Conservation (phyloP, 345 rosid species). For the Linum usitatissimum region DNA sequence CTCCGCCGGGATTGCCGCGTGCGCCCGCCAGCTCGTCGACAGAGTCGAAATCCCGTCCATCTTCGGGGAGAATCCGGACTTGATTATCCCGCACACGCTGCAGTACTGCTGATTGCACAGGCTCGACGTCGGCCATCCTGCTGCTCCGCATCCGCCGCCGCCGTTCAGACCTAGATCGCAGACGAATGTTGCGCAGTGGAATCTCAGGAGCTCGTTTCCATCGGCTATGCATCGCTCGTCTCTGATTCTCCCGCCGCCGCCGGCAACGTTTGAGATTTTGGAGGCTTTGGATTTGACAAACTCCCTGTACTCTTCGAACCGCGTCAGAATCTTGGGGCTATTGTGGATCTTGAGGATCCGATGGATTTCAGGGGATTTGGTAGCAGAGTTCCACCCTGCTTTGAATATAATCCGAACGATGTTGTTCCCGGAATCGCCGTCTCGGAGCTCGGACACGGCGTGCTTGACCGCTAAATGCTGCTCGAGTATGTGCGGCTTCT, state of each 20-base stretch:
- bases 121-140: constrained; percentile 15
- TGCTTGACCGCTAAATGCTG: constrained; percentile 63
- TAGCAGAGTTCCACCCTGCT: constrained; percentile 57
- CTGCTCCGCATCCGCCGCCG: constrained; percentile 14
- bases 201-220: constrained; percentile 89
- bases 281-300: constrained; percentile 63
- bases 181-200: constrained; percentile 76
- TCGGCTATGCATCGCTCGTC: constrained; percentile 94
- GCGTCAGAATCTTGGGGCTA: constrained; percentile 52
- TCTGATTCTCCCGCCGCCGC: constrained; percentile 22
- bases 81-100: constrained; percentile 72
- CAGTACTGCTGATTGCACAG: constrained; percentile 71
- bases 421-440: constrained; percentile 75
- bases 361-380: constrained; percentile 36
- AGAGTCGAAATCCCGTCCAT: constrained; percentile 75
- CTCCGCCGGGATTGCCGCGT: constrained; percentile 72
- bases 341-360: constrained; percentile 81
- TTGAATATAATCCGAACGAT: constrained; percentile 79
- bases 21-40: constrained; percentile 74
- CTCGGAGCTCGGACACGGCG: constrained; percentile 64
- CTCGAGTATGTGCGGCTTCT: constrained; percentile 45
- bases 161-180: constrained; percentile 64
- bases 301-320: constrained; percentile 91
- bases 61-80: constrained; percentile 76
- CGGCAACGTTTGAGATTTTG: constrained; percentile 8